These are phyloP conservation scores for Jimgerdemannia lactiflua DNA, from an alignment of 192 early-diverging fungal genomes.

Conservation along the genomic window DNA sequence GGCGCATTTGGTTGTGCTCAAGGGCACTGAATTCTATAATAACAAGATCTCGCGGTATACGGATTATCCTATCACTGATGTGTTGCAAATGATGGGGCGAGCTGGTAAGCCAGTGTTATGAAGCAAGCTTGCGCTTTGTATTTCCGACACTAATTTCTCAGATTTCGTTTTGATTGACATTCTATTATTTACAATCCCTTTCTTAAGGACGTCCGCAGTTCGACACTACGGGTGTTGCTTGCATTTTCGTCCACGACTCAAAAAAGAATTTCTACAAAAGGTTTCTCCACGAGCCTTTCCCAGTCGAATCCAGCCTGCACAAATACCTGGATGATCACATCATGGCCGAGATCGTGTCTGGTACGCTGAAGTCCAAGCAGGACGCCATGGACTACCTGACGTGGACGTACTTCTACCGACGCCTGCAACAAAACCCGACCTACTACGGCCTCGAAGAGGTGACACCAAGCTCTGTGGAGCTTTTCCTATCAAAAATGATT, in stretches of 20 bases:
- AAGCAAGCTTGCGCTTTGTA: background rate
- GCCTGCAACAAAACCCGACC: constrained; percentile 90
- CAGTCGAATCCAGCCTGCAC: constrained; percentile 84
- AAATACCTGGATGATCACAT: constrained; percentile 80
- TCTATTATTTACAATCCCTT: too few species aligned
- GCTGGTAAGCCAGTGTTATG: constrained; percentile 58
- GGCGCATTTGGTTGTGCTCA: constrained; percentile 96
- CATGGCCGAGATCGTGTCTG: constrained; percentile 91
- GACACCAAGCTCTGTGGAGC: constrained; percentile 62
- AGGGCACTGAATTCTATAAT: constrained; percentile 98
- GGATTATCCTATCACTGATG: constrained; percentile 97
- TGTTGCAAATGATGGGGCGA: constrained; percentile 99
- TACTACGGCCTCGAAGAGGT: constrained; percentile 90
- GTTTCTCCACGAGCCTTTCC: constrained; percentile 95
- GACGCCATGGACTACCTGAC: constrained; percentile 95
- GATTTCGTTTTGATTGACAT: too few species aligned
- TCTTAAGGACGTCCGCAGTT: constrained; percentile 80
- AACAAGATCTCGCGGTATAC: constrained; percentile 87
- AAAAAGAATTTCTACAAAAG: constrained; percentile 99
- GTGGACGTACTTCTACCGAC: constrained; percentile 95
- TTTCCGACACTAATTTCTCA: background rate
- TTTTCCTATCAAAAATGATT: constrained; percentile 79
- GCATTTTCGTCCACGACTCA: constrained; percentile 90
- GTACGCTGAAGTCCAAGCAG: constrained; percentile 85
- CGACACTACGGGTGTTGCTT: constrained; percentile 88